phyloP scores from a whole-genome alignment of 129 eudicot genomes.

The Helichrysum umbraculigerum region DNA sequence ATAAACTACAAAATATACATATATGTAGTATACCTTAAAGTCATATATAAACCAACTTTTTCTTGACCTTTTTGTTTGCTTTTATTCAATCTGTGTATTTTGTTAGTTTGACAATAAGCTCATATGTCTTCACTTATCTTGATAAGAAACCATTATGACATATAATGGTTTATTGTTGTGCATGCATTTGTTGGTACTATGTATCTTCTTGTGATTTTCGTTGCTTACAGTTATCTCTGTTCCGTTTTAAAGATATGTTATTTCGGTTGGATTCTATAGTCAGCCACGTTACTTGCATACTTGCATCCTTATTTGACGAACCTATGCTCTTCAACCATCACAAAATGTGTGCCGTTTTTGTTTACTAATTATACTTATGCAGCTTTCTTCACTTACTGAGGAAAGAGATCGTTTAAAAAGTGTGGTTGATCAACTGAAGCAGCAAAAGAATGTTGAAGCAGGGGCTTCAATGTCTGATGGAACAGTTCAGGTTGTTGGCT shows the following conservation, averaged over 20 bases:
- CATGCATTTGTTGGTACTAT: constrained; percentile 7
- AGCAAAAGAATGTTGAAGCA: constrained; percentile 48
- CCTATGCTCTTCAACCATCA: neutral
- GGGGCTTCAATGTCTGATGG: constrained; percentile 42
- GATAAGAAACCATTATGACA: constrained; percentile 12
- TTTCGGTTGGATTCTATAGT: neutral
- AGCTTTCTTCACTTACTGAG: constrained; percentile 70
- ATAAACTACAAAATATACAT: neutral
- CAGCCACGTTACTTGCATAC: neutral
- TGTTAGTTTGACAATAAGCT: neutral
- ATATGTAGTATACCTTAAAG: neutral
- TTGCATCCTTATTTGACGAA: constrained; percentile 3
- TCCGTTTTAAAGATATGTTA: neutral
- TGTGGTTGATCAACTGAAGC: constrained; percentile 52
- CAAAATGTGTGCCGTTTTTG: neutral
- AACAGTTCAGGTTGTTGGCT: constrained; percentile 52
- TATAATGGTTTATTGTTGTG: neutral
- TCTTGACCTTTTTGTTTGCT: constrained; percentile 5
- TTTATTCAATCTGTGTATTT: neutral
- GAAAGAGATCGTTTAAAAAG: constrained; percentile 68
- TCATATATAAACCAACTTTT: neutral
- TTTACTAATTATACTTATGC: constrained; percentile 28
- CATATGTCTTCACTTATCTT: neutral
- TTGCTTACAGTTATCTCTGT: constrained; percentile 4
- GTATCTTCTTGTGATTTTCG: constrained; percentile 9